Percentiles rank a stretch among this genome's conserved stretches.
These are phyloP conservation scores for Coniferiporia weirii DNA, from an alignment of 1,284 basidiomycete genomes.

Conservation along the genomic window DNA sequence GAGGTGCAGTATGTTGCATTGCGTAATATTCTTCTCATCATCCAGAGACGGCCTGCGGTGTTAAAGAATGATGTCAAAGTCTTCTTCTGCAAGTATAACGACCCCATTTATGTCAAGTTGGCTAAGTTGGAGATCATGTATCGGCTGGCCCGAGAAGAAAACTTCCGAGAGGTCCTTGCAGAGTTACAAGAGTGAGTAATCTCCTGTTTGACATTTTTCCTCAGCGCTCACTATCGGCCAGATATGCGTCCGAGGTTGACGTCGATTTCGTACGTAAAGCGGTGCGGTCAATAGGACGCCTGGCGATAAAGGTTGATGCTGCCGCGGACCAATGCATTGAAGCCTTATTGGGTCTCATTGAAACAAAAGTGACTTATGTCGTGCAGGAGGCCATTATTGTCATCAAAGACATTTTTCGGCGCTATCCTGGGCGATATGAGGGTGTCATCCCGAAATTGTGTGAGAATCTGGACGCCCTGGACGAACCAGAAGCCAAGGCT, in stretches of 20 bases:
- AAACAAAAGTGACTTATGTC: slow-evolving; percentile 94
- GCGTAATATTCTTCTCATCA: slow-evolving; percentile 94
- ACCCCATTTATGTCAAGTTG: slow-evolving; percentile 98
- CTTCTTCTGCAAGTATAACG: slow-evolving; percentile 99
- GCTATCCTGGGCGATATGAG: slow-evolving; percentile 96
- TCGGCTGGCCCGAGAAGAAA: slow-evolving; percentile 85
- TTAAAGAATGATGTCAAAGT: slow-evolving; percentile 97
- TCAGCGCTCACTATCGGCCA: slow-evolving; percentile 29
- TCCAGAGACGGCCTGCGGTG: slow-evolving; percentile 89
- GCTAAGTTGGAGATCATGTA: slow-evolving; percentile 99
- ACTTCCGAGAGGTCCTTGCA: slow-evolving; percentile 86
- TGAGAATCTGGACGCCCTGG: slow-evolving; percentile 86
- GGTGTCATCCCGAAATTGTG: slow-evolving; percentile 91
- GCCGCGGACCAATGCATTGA: slow-evolving; percentile 90
- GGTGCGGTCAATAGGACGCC: slow-evolving; percentile 91
- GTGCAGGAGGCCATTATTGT: slow-evolving; percentile 98
- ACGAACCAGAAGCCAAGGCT: slow-evolving; percentile 95
- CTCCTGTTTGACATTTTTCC: background rate
- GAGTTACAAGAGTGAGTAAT: slow-evolving; percentile 85
- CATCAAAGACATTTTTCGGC: slow-evolving; percentile 96
- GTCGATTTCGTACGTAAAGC: slow-evolving; percentile 98
- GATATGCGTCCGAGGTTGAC: slow-evolving; percentile 97
- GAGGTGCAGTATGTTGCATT: slow-evolving; percentile 99
- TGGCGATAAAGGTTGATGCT: slow-evolving; percentile 94
- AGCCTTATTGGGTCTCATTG: slow-evolving; percentile 81